A percentile compares a stretch with the other conserved stretches of the same genome.
Evolutionary conservation across 495 filamentous ascomycete genomes (phyloP).

Genomic region (Penicillium odoratum): DNA sequence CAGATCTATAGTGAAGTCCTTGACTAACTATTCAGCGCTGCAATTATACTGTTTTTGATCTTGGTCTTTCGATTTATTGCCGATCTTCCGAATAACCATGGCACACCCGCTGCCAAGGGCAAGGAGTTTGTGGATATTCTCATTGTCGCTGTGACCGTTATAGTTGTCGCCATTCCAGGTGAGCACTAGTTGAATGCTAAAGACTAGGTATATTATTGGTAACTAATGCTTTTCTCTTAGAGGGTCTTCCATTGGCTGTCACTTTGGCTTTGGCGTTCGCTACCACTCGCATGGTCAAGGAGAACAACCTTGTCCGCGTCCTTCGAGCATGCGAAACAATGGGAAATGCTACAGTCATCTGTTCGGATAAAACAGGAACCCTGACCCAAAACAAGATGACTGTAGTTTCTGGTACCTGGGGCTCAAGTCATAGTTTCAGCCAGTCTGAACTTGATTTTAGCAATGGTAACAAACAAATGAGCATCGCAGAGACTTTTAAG

Average conservation of each 20-base stretch:
- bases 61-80: constrained; percentile 62
- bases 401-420: constrained; percentile 62
- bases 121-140: constrained; percentile 66
- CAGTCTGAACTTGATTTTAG: constrained; percentile 33
- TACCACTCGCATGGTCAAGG: constrained; percentile 67
- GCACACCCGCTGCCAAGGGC: constrained; percentile 55
- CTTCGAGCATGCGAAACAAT: constrained; percentile 70
- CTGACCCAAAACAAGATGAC: constrained; percentile 74
- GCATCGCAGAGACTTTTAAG: constrained; percentile 37
- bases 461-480: constrained; percentile 7
- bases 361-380: constrained; percentile 71
- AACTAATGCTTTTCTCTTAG: constrained; percentile 29
- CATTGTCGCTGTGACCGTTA: constrained; percentile 68
- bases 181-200: constrained; percentile 7
- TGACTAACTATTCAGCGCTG: constrained; percentile 43
- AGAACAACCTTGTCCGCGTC: constrained; percentile 67
- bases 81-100: constrained; percentile 48
- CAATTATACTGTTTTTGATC: constrained; percentile 62
- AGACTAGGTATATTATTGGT: neutral
- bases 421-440: constrained; percentile 52
- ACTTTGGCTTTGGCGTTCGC: constrained; percentile 70
- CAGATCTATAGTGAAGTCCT: neutral
- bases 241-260: constrained; percentile 66
- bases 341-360: constrained; percentile 70
- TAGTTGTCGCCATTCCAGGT: constrained; percentile 69